Base-by-base conservation (phyloP, 768 basidiomycete species). In the Collybiopsis confluens region DNA sequence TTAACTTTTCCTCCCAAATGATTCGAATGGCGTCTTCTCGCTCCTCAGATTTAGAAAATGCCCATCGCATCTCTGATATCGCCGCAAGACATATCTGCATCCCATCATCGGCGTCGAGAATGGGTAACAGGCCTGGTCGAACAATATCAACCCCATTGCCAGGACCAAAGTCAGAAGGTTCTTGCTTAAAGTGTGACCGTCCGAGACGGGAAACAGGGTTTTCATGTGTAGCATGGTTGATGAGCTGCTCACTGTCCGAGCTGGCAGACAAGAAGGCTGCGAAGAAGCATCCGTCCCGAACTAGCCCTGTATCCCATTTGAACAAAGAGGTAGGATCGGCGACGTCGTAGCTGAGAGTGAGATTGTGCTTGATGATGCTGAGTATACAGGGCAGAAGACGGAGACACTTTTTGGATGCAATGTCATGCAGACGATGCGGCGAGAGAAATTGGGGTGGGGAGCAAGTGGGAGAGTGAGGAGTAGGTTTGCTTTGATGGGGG, bases 261-360 rank as follows among this genome's bases (percentile, higher is more conserved):
- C 80, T 83, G 0, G 88, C 89, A 5, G 91, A 78, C 36, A 93
- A 70, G 57, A 87, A 81, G 2, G 84, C 92, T 3, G 90, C 90
- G 61, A 88, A 95, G 76, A 88, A 96, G 62, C 88, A 91, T 2
- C 94, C 94, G 61, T 96, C 93, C 18, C 90, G 81, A 50, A 94
- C 83, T 3, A 95, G 76, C 18, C 88, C 86, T 1, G 92, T 82
- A 64, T 98, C 94, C 76, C 87, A 95, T 60, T 77, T 78, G 64
- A 97, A 92, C 59, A 96, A 80, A 11, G 75, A 74, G 20, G 67
- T 60, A 16, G 61, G 62, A 36, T 68, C 65, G 16, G 54, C 57
- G 36, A 59, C 61, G 20, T 68, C 71, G 48, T 59, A 61, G 3
- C 73, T 58, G 21, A 71, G 63, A 10, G 59, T 68, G 4, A 81